These are phyloP conservation scores for Melampsora larici-populina DNA, from an alignment of 1,284 basidiomycete species.

Conservation along the genomic window DNA sequence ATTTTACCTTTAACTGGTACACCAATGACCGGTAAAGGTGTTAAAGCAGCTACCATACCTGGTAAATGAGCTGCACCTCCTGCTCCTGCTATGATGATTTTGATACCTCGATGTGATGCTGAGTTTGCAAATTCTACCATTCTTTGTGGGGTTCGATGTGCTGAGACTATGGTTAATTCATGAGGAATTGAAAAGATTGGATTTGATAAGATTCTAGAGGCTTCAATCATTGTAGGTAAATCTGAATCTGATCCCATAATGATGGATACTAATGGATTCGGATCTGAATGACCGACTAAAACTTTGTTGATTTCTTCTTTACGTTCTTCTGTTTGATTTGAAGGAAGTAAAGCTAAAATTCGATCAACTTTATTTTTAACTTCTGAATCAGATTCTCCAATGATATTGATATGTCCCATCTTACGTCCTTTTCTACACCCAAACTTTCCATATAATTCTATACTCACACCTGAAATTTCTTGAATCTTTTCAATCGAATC, in stretches of 20 bases:
- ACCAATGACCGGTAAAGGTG: slow-evolving; percentile 85
- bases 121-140: slow-evolving; percentile 77
- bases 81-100: slow-evolving; percentile 86
- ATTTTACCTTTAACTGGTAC: slow-evolving; percentile 94
- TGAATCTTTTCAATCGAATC: slow-evolving; percentile 63
- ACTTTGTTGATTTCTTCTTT: not conserved
- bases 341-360: slow-evolving; percentile 59
- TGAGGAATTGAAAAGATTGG: slow-evolving; percentile 79
- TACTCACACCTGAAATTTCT: slow-evolving; percentile 69
- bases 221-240: slow-evolving; percentile 84
- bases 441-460: slow-evolving; percentile 90
- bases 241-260: slow-evolving; percentile 99
- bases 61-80: slow-evolving; percentile 96
- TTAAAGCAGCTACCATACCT: slow-evolving; percentile 96
- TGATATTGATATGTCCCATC: slow-evolving; percentile 95
- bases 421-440: slow-evolving; percentile 87
- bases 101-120: slow-evolving; percentile 70
- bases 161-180: slow-evolving; percentile 92
- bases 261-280: slow-evolving; percentile 79
- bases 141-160: slow-evolving; percentile 87
- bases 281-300: slow-evolving; percentile 57
- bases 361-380: slow-evolving; percentile 67
- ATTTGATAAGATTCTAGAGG: slow-evolving; percentile 68
- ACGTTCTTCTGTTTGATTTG: slow-evolving; percentile 52
- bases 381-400: slow-evolving; percentile 76